Evolutionary conservation across 2,329 filamentous ascomycete genomes (phyloP).

Genomic region (Pseudocercospora musae): DNA sequence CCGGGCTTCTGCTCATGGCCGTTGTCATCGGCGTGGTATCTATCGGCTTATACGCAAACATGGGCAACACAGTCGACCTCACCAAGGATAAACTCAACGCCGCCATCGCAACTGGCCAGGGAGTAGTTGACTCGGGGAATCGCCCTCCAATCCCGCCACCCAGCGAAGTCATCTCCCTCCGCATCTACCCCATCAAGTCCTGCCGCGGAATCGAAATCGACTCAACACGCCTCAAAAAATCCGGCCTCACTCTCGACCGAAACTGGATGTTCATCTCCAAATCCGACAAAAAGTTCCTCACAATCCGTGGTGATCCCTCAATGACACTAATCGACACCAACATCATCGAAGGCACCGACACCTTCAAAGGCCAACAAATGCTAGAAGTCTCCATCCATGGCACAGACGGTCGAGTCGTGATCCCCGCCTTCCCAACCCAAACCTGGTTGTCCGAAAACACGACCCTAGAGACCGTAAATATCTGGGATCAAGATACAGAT

Average conservation of each 20-base stretch:
- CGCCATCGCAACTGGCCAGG: slow-evolving; percentile 24
- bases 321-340: slow-evolving; percentile 62
- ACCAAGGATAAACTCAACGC: slow-evolving; percentile 16
- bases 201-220: slow-evolving; percentile 59
- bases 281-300: slow-evolving; percentile 55
- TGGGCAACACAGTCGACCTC: slow-evolving; percentile 21
- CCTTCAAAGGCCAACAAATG: slow-evolving; percentile 33
- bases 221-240: slow-evolving; percentile 50
- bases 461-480: slow-evolving; percentile 48
- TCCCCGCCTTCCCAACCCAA: slow-evolving; percentile 54
- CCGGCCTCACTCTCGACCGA: slow-evolving; percentile 60
- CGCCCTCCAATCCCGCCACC: slow-evolving; percentile 35
- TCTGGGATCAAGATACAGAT: slow-evolving; percentile 60
- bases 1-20: slow-evolving; percentile 25
- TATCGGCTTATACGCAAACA: slow-evolving; percentile 27
- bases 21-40: slow-evolving; percentile 26
- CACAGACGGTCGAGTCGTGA: slow-evolving; percentile 43
- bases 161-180: slow-evolving; percentile 48
- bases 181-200: slow-evolving; percentile 64
- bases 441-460: slow-evolving; percentile 57
- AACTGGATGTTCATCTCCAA: slow-evolving; percentile 63
- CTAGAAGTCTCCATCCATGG: slow-evolving; percentile 50
- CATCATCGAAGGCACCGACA: slow-evolving; percentile 40
- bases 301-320: slow-evolving; percentile 57
- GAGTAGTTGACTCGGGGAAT: slow-evolving; percentile 21